Evolutionary conservation across 2,329 filamentous ascomycete genomes (phyloP), one percentile per base, ranked within the genome.

Genomic region (Penicillium sp.): DNA sequence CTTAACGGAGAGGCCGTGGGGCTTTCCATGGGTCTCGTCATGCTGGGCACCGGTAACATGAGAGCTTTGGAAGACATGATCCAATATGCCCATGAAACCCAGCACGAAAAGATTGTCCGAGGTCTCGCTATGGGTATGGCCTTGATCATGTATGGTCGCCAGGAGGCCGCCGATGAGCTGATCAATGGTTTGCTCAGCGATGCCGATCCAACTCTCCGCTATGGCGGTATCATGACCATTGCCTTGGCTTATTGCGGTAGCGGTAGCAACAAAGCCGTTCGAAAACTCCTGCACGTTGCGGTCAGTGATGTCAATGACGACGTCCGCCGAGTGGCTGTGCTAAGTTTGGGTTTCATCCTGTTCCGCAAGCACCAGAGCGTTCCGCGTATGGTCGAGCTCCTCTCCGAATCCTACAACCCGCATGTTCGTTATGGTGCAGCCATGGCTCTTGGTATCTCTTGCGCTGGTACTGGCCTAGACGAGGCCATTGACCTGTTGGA

Each of bases 301-400:
- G 93, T 98, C 48, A 96, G 89, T 63, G 92, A 98, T 68, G 92
- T 96, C 48, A 96, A 89, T 57, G 92, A 98, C 55, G 92, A 98
- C 63, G 92, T 98, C 23, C 85, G 92, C 52, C 80, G 92, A 55
- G 87, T 94, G 45, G 92, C 92, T 9, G 92, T 98, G 47, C 93
- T 98, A 85, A 93, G 87, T 67, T 76, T 98, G 61, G 92, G 92
- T 28, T 98, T 98, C 68, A 95, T 98, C 50, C 78, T 98, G 17
- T 98, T 98, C 84, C 79, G 92, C 47, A 98, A 96, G 74, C 87
- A 93, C 30, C 86, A 87, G 55, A 95, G 88, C 56, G 92, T 98
- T 11, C 93, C 93, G 36, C 85, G 93, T 48, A 98, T 98, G 89
- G 92, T 98, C 27, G 93, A 98, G 69, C 79, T 98, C 34, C 80